Evolutionary conservation across 805 yeast species (phyloP), one percentile per base, ranked within the genome.

Genomic region (Yamadazyma scolyti): DNA sequence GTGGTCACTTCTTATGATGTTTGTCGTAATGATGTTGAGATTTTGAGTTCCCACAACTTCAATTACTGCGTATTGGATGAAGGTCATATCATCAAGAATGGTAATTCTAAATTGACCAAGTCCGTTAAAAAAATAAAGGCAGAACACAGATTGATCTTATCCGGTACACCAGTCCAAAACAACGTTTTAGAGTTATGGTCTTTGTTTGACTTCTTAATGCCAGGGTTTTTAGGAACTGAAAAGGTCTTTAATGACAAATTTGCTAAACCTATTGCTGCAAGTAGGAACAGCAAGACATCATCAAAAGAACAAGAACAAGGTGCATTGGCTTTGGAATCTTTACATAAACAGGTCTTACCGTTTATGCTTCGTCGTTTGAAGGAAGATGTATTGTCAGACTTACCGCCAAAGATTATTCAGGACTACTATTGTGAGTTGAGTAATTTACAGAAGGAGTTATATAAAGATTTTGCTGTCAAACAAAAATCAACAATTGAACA

Each of bases 131-230:
- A 70, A 39, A 63, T 90, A 20, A 68, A 71, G 34, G 94, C 97
- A 1, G 88, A 90, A 39, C 98, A 93, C 58, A 65, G 99, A 31
- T 71, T 93, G 42, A 81, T 93, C 23, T 67, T 93, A 39, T 85
- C 97, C 0, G 99, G 99, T 47, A 93, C 99, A 0, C 99, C 99
- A 9, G 93, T 93, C 47, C 99, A 93, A 57, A 93, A 93, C 53
- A 93, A 93, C 51, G 98, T 93, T 3, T 69, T 93, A 25, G 99
- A 93, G 57, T 65, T 93, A 40, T 93, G 99, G 99, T 93, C 98
- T 3, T 66, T 93, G 49, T 93, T 93, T 66, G 98, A 93, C 57
- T 93, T 88, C 56, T 68, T 93, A 56, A 93, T 93, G 99, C 99
- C 99, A 2, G 99, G 99, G 0, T 93, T 93, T 50, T 66, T 93